Conservation (phyloP, 2,329 filamentous ascomycete species). For the Botrytis fragariae region DNA sequence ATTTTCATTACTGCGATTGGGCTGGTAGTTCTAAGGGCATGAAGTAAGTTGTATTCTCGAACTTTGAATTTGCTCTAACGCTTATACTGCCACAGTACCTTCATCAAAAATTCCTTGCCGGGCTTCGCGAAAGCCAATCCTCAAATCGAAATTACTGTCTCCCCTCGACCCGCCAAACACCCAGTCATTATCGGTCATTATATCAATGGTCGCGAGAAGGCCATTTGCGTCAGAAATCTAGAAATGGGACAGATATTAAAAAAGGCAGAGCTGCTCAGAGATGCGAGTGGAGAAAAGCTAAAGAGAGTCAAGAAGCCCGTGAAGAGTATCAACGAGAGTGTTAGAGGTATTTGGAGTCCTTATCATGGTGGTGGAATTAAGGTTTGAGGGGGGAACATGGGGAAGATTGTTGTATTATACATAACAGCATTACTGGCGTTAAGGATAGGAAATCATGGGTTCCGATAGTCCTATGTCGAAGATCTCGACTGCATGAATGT, state of each 20-base stretch:
- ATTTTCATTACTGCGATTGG: constrained; percentile 97
- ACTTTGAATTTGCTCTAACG: neutral
- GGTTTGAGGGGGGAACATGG: constrained; percentile 27
- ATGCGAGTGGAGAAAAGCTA: constrained; percentile 74
- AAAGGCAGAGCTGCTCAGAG: constrained; percentile 71
- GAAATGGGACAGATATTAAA: constrained; percentile 75
- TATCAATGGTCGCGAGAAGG: constrained; percentile 84
- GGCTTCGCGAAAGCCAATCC: constrained; percentile 79
- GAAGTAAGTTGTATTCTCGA: constrained; percentile 62
- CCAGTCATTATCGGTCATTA: constrained; percentile 87
- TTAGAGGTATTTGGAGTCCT: constrained; percentile 69
- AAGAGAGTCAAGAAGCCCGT: constrained; percentile 62
- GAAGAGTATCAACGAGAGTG: constrained; percentile 61
- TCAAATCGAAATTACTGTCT: constrained; percentile 86
- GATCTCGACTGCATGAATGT: neutral
- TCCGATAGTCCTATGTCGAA: constrained; percentile 12
- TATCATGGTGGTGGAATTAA: constrained; percentile 55
- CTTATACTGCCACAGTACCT: constrained; percentile 54
- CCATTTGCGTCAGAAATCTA: constrained; percentile 86
- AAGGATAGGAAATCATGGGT: constrained; percentile 20
- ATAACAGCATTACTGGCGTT: constrained; percentile 31
- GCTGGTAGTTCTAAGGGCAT: constrained; percentile 90
- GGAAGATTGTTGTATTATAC: constrained; percentile 27
- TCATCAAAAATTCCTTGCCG: constrained; percentile 74
- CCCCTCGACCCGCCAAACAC: constrained; percentile 84